A percentile compares a stretch with the other conserved stretches of the same genome.
Evolutionary conservation across 345 rosid genomes (phyloP).

Genomic region (Aquilaria sinensis): DNA sequence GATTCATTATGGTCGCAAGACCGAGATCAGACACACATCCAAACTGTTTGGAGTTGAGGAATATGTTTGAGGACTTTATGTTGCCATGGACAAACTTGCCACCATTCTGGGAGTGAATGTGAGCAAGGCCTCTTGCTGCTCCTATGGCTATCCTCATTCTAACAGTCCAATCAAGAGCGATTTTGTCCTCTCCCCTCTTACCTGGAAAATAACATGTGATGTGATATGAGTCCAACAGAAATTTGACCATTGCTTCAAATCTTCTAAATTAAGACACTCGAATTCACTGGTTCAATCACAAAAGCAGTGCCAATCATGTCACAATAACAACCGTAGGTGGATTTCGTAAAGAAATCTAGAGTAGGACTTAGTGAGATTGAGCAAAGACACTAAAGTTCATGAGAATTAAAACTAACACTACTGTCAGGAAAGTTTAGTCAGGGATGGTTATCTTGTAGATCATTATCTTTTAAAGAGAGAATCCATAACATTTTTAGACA

Average conservation of each 20-base stretch:
- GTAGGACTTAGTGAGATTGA: too few species aligned
- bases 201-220: constrained; percentile 27
- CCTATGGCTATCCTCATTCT: constrained; percentile 83
- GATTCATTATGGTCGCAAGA: constrained; percentile 64
- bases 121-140: constrained; percentile 76
- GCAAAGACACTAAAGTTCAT: too few species aligned
- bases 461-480: too few species aligned
- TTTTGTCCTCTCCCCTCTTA: constrained; percentile 55
- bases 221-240: background rate
- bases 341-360: too few species aligned
- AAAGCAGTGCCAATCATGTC: too few species aligned
- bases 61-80: constrained; percentile 87
- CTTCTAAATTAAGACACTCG: too few species aligned
- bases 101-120: constrained; percentile 57
- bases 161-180: constrained; percentile 75
- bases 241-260: background rate
- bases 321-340: too few species aligned
- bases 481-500: too few species aligned
- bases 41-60: constrained; percentile 51
- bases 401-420: too few species aligned
- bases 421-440: too few species aligned
- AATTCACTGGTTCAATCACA: too few species aligned
- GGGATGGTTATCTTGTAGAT: too few species aligned
- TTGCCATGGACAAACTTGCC: constrained; percentile 89
- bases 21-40: constrained; percentile 92